These are phyloP conservation scores for Syzygium jambos DNA, from an alignment of 345 rosid species.

Conservation along the genomic window DNA sequence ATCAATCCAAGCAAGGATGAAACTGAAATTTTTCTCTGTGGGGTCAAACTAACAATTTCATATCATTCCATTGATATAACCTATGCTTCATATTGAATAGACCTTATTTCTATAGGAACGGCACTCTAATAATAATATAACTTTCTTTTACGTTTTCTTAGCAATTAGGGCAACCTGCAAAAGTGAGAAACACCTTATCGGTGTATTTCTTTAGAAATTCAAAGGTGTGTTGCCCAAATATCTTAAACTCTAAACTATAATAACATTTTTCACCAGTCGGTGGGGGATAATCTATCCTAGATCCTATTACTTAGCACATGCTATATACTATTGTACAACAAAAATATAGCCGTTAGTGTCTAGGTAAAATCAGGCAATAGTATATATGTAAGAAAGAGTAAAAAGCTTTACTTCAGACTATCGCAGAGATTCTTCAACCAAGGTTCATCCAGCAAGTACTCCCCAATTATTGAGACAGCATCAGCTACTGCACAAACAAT, in stretches of 20 bases:
- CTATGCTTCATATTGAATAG: neutral
- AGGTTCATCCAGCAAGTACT: constrained; percentile 69
- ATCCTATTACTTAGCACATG: neutral
- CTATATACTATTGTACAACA: neutral
- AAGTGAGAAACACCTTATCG: neutral
- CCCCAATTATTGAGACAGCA: constrained; percentile 63
- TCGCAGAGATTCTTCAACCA: constrained; percentile 73
- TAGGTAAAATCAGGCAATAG: neutral
- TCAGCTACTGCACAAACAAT: constrained; percentile 45
- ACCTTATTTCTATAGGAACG: neutral
- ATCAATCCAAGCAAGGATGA: neutral
- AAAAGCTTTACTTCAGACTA: constrained; percentile 40
- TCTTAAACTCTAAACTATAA: neutral
- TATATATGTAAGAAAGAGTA: neutral
- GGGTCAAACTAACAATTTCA: neutral
- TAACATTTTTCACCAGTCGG: neutral
- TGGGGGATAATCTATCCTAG: neutral
- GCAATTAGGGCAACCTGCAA: neutral
- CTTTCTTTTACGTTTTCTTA: neutral
- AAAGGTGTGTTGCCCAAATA: neutral
- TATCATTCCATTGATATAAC: neutral
- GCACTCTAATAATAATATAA: neutral
- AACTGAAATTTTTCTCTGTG: neutral
- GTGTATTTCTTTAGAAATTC: neutral
- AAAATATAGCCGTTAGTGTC: neutral